Base-by-base conservation (phyloP, 495 filamentous ascomycete genomes). In the Elasticomyces elasticus region DNA sequence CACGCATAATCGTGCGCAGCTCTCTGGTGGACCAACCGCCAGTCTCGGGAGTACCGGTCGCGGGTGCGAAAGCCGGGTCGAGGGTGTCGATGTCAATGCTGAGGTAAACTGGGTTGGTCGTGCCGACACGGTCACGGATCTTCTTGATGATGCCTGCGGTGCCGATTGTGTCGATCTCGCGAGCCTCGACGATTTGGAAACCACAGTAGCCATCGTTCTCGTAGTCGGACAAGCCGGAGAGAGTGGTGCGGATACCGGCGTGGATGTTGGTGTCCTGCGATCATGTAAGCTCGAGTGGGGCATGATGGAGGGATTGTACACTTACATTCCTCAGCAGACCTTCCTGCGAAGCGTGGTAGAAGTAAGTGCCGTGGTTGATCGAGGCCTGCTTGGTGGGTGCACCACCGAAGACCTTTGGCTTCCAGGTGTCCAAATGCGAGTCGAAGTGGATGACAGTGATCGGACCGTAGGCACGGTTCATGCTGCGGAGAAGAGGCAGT, bases 41-140 rank as follows among this genome's bases (percentile, higher is more conserved):
- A 0, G 87, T 86, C 63, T 95, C 89, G 33, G 87, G 80, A 0
- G 89, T 95, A 20, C 89, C 89, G 1, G 89, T 95, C 24, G 83
- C 89, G 55, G 85, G 85, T 2, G 85, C 85, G 61, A 85, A 89
- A 28, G 87, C 89, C 4, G 89, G 88, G 62, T 95, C 89, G 13
- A 95, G 67, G 0, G 86, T 86, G 62, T 95, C 89, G 53, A 94
- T 94, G 62, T 95, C 89, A 38, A 94, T 88, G 51, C 80, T 87
- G 38, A 94, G 73, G 63, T 94, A 94, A 1, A 92, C 84, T 0
- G 79, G 83, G 41, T 84, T 80, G 15, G 79, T 76, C 3, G 73
- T 79, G 1, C 86, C 86, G 5, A 94, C 85, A 2, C 86, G 72
- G 0, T 85, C 76, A 42, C 81, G 74, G 61, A 94, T 89, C 58